A percentile compares a stretch with the other conserved stretches of the same genome.
phyloP scores from a whole-genome alignment of 2,329 filamentous ascomycete genomes.

The Cladosporium sp. region DNA sequence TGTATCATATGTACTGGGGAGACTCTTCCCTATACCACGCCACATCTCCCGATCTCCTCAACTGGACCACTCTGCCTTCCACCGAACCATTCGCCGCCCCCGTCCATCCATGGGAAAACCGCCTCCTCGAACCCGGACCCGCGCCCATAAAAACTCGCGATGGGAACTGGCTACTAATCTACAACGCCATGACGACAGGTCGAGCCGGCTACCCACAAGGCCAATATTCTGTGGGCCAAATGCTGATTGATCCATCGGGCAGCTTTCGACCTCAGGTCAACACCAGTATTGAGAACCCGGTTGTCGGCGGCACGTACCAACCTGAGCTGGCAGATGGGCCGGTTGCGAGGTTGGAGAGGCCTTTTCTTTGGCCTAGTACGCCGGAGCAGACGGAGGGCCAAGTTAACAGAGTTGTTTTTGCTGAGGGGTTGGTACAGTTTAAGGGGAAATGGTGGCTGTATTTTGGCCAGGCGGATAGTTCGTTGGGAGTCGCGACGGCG shows the following conservation, averaged over 20 bases:
- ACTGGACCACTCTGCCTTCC: constrained; percentile 25
- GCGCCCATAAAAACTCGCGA: constrained; percentile 33
- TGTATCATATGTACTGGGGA: constrained; percentile 34
- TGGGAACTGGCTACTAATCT: constrained; percentile 31
- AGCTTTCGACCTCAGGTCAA: constrained; percentile 16
- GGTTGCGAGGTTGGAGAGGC: constrained; percentile 29
- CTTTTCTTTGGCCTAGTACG: constrained; percentile 26
- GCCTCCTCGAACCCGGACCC: constrained; percentile 31
- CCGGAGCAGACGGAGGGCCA: constrained; percentile 28
- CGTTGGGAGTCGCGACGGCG: constrained; percentile 17
- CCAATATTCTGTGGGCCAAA: constrained; percentile 32
- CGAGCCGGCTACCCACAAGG: constrained; percentile 24
- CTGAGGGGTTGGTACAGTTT: constrained; percentile 32
- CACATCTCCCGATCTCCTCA: constrained; percentile 29
- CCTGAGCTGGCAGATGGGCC: constrained; percentile 22
- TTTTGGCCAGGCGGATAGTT: constrained; percentile 27
- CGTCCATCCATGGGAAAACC: constrained; percentile 30
- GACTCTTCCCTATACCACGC: constrained; percentile 31
- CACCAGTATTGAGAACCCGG: constrained; percentile 15
- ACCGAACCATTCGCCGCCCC: constrained; percentile 23
- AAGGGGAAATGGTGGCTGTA: constrained; percentile 31
- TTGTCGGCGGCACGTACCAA: constrained; percentile 16
- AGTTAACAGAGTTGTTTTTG: constrained; percentile 31
- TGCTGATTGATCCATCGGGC: constrained; percentile 29
- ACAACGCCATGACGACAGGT: constrained; percentile 28